Evolutionary conservation across 106 monocot genomes (phyloP).

Genomic region (Acorus gramineus): DNA sequence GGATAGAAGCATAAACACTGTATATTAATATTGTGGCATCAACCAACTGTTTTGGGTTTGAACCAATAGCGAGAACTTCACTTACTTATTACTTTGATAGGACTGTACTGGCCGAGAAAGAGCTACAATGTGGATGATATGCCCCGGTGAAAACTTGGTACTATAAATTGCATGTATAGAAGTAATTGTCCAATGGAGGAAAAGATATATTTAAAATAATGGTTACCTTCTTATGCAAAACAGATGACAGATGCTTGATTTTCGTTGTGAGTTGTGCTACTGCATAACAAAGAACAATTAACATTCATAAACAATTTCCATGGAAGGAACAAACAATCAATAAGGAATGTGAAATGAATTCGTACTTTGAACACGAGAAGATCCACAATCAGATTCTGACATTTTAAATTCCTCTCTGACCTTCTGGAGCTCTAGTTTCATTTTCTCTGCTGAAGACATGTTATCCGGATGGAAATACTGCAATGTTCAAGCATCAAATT

Average conservation of each 20-base stretch:
- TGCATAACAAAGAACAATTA: constrained; percentile 20
- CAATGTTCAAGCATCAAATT: constrained; percentile 7
- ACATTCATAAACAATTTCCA: not conserved
- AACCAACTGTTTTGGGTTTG: too few relatives aligned
- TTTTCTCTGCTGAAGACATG: constrained; percentile 87
- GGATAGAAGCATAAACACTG: too few relatives aligned
- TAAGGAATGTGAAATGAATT: not conserved
- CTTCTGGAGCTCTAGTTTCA: constrained; percentile 74
- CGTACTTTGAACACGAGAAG: constrained; percentile 87
- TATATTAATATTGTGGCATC: too few relatives aligned
- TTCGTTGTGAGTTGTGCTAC: constrained; percentile 92
- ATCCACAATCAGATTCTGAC: constrained; percentile 95
- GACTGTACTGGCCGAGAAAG: too few relatives aligned
- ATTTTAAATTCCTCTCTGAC: constrained; percentile 94
- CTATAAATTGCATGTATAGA: too few relatives aligned
- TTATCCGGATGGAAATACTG: constrained; percentile 91
- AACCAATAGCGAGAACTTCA: too few relatives aligned
- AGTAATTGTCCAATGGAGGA: too few relatives aligned
- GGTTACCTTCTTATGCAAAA: constrained; percentile 76
- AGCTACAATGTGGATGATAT: too few relatives aligned
- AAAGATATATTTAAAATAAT: not conserved
- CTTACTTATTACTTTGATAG: too few relatives aligned
- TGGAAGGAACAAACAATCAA: not conserved
- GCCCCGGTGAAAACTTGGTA: too few relatives aligned
- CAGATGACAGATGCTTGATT: constrained; percentile 79